phyloP scores from a whole-genome alignment of 306 rosid species.

The Astragalus glycyphyllos region DNA sequence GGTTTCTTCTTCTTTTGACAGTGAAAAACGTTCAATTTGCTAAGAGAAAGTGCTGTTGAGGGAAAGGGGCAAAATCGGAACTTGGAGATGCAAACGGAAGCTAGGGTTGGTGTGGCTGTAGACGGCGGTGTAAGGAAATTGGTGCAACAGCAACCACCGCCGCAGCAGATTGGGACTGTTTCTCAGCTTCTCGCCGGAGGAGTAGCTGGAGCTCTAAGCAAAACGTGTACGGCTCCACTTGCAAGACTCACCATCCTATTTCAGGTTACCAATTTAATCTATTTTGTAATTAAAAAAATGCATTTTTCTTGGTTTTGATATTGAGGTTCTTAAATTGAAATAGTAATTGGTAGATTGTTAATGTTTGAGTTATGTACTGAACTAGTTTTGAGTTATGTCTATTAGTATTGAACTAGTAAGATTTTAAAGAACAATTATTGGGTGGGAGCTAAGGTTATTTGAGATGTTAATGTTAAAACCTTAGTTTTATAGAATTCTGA shows the following conservation, averaged over 20 bases:
- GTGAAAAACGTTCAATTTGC: constrained; percentile 24
- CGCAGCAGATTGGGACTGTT: constrained; percentile 72
- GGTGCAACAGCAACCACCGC: constrained; percentile 59
- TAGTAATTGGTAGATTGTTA: constrained; percentile 6
- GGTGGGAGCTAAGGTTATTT: not conserved
- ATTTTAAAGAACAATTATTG: not conserved
- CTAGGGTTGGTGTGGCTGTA: constrained; percentile 76
- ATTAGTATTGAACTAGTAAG: not conserved
- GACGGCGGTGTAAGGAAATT: constrained; percentile 69
- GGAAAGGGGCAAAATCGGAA: constrained; percentile 11
- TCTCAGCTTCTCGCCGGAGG: constrained; percentile 97
- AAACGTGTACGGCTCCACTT: constrained; percentile 99
- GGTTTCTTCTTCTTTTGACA: constrained; percentile 3
- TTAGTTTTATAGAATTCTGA: not conserved
- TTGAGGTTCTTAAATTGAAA: not conserved
- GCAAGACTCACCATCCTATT: constrained; percentile 96
- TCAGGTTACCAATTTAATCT: constrained; percentile 59
- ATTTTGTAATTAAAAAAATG: not conserved
- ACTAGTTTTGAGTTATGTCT: not conserved
- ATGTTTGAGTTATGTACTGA: not conserved
- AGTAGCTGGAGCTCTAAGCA: constrained; percentile 90
- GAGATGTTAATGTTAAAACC: not conserved
- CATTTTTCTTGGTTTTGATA: constrained; percentile 5
- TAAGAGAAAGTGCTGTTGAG: constrained; percentile 22
- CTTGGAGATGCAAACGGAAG: constrained; percentile 83